These are phyloP conservation scores for Ascochyta rabiei DNA, from an alignment of 2,329 filamentous ascomycete species.

Conservation along the genomic window DNA sequence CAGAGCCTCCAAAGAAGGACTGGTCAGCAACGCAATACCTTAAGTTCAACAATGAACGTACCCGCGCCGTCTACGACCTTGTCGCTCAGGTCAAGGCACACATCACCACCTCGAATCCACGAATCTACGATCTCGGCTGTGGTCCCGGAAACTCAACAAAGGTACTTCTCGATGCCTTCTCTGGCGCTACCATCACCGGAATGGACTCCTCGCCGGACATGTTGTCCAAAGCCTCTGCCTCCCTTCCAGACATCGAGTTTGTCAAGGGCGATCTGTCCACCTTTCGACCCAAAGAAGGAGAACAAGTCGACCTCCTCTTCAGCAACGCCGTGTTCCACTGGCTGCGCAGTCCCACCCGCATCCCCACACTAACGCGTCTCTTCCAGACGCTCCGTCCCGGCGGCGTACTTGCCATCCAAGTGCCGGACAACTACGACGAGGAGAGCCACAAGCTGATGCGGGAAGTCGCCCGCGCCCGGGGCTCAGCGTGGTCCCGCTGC, in stretches of 20 bases:
- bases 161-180: conserved; percentile 56
- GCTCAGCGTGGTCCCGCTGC: conserved; percentile 47
- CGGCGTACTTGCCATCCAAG: conserved; percentile 61
- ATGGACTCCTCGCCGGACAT: conserved; percentile 64
- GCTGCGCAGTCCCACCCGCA: conserved; percentile 53
- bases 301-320: conserved; percentile 52
- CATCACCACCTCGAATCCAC: conserved; percentile 28
- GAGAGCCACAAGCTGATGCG: conserved; percentile 60
- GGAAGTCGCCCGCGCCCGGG: conserved; percentile 39
- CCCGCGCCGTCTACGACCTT: conserved; percentile 60
- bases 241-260: conserved; percentile 53
- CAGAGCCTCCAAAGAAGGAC: conserved; percentile 38
- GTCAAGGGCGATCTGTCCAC: conserved; percentile 53
- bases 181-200: conserved; percentile 55
- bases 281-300: conserved; percentile 41
- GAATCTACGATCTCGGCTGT: conserved; percentile 65
- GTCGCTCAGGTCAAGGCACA: conserved; percentile 55
- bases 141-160: conserved; percentile 65
- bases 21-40: conserved; percentile 65
- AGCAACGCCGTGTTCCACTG: conserved; percentile 67
- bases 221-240: conserved; percentile 56
- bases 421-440: conserved; percentile 59
- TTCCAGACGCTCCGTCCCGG: conserved; percentile 51
- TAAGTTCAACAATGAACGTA: conserved; percentile 61
- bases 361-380: conserved; percentile 54